Evolutionary conservation across 2,329 filamentous ascomycete species (phyloP), one percentile per base, ranked within the genome.

Genomic region (Colletotrichum viniferum): DNA sequence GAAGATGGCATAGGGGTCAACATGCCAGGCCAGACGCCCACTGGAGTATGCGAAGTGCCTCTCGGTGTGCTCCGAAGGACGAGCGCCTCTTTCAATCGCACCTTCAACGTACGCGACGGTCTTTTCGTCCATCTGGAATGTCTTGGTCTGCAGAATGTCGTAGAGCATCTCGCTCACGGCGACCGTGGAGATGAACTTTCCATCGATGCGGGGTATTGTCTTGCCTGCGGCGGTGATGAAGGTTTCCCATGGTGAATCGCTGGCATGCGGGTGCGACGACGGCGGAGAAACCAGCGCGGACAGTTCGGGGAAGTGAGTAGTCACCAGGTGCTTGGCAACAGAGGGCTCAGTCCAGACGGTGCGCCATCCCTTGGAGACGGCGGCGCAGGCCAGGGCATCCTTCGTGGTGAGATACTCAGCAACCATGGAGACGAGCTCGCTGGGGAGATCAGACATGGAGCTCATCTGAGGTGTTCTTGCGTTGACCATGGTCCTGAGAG

Each of bases 321-420:
- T 18, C 3, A 70, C 18, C 16, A 78, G 30, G 2, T 56, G 43
- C 0, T 16, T 38, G 21, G 30, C 32, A 14, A 77, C 73, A 0
- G 21, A 13, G 7, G 71, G 14, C 1, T 64, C 28, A 2, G 65
- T 70, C 73, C 68, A 76, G 6, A 30, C 26, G 5, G 7, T 9
- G 4, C 65, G 55, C 76, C 77, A 78, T 32, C 5, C 55, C 16
- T 30, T 76, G 36, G 69, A 77, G 30, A 78, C 70, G 3, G 21
- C 64, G 3, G 60, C 36, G 28, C 73, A 76, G 4, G 18, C n/a
- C 4, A 76, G n/a, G 3, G 62, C 9, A 6, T 77, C 76, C 16
- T 28, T 24, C 13, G 32, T 56, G 24, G 24, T 18, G 1, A 78
- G 26, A 7, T 58, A n/a, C 18, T 9, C 4, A 2, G 67, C 30